phyloP scores from a whole-genome alignment of 331 rosid species.

The Cucumis variabilis region DNA sequence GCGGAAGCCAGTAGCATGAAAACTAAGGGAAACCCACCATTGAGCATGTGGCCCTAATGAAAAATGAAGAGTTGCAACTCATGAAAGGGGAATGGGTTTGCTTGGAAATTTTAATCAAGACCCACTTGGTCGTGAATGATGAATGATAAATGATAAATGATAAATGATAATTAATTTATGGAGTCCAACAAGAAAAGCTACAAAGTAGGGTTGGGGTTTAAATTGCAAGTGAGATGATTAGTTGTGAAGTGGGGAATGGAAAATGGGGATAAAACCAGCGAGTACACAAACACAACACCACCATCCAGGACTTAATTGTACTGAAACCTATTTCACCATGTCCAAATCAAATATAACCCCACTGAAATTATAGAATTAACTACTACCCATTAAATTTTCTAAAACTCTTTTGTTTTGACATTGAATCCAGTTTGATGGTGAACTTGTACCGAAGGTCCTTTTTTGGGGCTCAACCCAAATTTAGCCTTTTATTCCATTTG shows the following conservation, averaged over 20 bases:
- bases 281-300: not conserved
- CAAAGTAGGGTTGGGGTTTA: not conserved
- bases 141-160: not conserved
- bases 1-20: not conserved
- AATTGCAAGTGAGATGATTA: not conserved
- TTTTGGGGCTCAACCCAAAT: too few relatives aligned
- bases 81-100: not conserved
- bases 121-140: slow-evolving; percentile 1
- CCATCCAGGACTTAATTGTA: too few relatives aligned
- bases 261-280: not conserved
- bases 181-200: not conserved
- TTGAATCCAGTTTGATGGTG: too few relatives aligned
- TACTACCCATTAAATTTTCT: too few relatives aligned
- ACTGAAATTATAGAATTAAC: too few relatives aligned
- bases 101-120: not conserved
- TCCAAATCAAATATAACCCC: not conserved
- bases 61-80: not conserved
- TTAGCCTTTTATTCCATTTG: too few relatives aligned
- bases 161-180: not conserved
- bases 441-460: too few relatives aligned
- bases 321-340: too few relatives aligned
- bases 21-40: not conserved
- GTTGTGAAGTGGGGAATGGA: slow-evolving; percentile 22
- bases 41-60: not conserved
- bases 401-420: too few relatives aligned